These are phyloP conservation scores for Populus hybrid DNA, from an alignment of 441 rosid species.

Conservation along the genomic window DNA sequence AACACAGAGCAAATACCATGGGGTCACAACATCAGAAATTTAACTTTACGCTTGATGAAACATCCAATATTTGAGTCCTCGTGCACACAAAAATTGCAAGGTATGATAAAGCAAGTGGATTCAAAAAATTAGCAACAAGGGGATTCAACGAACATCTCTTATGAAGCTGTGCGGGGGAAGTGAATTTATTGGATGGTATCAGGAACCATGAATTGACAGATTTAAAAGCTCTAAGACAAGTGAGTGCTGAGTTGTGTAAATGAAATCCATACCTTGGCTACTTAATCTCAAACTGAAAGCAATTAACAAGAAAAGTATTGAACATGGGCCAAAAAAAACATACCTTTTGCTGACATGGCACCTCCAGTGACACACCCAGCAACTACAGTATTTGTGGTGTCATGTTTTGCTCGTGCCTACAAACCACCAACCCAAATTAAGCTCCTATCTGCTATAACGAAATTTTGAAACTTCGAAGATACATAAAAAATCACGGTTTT, in stretches of 20 bases:
- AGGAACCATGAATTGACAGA: not conserved
- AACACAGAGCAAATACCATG: not conserved
- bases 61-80: not conserved
- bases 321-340: not conserved
- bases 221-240: not conserved
- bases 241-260: not conserved
- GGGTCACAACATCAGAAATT: not conserved
- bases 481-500: not conserved
- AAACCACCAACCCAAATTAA: slow-evolving; percentile 7
- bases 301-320: not conserved
- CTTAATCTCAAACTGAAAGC: not conserved
- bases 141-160: not conserved
- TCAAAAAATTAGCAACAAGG: not conserved
- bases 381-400: slow-evolving; percentile 63
- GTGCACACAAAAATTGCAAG: not conserved
- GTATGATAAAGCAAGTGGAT: not conserved
- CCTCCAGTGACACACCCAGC: slow-evolving; percentile 98
- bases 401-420: slow-evolving; percentile 92
- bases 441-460: not conserved
- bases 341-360: slow-evolving; percentile 58
- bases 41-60: not conserved
- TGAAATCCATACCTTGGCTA: not conserved
- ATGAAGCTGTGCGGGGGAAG: too few species aligned
- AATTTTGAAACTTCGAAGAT: not conserved
- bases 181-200: not conserved